Conservation (phyloP, 164 flowering plant species). For the Kingdonia uniflora region DNA sequence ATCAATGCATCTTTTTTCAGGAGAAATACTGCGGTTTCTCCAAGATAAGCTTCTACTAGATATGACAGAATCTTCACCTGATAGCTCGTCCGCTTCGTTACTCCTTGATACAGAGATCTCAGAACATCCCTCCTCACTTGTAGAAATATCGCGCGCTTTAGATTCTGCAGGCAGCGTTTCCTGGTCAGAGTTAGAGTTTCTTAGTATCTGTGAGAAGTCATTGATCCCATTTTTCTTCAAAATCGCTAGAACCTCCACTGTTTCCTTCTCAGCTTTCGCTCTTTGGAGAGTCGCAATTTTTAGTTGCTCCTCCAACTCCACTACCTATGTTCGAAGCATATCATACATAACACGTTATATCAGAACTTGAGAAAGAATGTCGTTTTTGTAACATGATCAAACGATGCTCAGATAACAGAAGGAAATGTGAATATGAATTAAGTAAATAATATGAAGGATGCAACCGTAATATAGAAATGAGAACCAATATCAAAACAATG, state of each 20-base stretch:
- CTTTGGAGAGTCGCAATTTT: constrained; percentile 56
- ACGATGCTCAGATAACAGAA: too few species aligned
- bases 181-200: constrained; percentile 54
- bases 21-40: constrained; percentile 46
- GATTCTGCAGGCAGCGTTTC: constrained; percentile 32
- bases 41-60: constrained; percentile 65
- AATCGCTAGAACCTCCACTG: constrained; percentile 67
- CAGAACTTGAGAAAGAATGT: too few species aligned
- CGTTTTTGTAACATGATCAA: too few species aligned
- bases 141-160: constrained; percentile 16
- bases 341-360: too few species aligned
- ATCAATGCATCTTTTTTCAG: constrained; percentile 25
- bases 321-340: constrained; percentile 43
- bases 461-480: too few species aligned
- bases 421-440: too few species aligned
- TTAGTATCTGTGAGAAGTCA: constrained; percentile 48
- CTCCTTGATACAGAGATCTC: constrained; percentile 17
- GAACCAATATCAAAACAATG: too few species aligned
- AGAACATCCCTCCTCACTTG: constrained; percentile 23
- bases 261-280: constrained; percentile 73
- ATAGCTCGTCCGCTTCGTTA: constrained; percentile 21
- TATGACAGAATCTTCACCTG: constrained; percentile 38
- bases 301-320: constrained; percentile 76
- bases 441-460: too few species aligned
- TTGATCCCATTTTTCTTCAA: constrained; percentile 46